A percentile compares a stretch with the other conserved stretches of the same genome.
phyloP scores from a whole-genome alignment of 2,329 filamentous ascomycete species.

The Akanthomyces lecanii region DNA sequence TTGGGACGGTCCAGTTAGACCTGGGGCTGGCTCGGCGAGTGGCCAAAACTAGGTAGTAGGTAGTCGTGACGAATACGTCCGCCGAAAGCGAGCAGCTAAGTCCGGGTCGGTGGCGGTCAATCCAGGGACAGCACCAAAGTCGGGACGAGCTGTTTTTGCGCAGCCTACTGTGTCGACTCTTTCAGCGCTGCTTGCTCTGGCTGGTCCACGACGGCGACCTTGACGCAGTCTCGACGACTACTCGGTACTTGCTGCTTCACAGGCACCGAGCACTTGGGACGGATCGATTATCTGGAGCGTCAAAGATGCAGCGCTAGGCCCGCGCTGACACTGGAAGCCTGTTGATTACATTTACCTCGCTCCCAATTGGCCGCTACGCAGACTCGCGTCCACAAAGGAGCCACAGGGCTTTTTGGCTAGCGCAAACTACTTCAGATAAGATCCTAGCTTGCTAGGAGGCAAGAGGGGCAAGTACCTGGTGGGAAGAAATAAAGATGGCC shows the following conservation, averaged over 20 bases:
- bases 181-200: background rate
- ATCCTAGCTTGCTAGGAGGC: too few relatives aligned
- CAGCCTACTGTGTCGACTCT: background rate
- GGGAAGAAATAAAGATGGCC: too few relatives aligned
- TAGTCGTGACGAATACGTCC: conserved; percentile 7
- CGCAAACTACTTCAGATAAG: too few relatives aligned
- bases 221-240: background rate
- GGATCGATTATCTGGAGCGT: conserved; percentile 13
- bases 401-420: conserved; percentile 4
- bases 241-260: conserved; percentile 10
- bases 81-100: conserved; percentile 9
- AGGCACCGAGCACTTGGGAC: conserved; percentile 9
- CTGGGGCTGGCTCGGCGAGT: conserved; percentile 5
- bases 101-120: conserved; percentile 16
- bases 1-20: conserved; percentile 7
- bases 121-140: background rate
- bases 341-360: conserved; percentile 26
- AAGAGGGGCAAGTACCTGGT: too few relatives aligned
- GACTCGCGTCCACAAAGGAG: background rate
- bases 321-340: conserved; percentile 8
- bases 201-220: background rate
- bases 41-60: conserved; percentile 2
- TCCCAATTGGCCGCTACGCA: conserved; percentile 22
- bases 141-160: background rate
- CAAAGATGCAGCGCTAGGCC: conserved; percentile 12